phyloP scores from a whole-genome alignment of 169 alveolate genomes.

The Amoebophrya sp. region DNA sequence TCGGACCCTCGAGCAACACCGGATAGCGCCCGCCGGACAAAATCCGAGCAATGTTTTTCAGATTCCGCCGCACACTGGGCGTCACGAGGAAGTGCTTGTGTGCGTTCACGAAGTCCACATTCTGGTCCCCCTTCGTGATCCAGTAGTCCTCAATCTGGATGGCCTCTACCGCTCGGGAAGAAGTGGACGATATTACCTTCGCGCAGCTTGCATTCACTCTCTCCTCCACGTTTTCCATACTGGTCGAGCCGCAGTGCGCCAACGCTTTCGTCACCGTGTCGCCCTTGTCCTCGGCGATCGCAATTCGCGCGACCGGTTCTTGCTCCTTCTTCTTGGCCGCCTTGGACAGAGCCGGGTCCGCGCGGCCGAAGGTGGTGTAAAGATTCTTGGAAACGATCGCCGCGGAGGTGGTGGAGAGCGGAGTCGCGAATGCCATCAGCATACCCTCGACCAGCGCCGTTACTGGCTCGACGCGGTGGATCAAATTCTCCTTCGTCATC shows the following conservation, averaged over 20 bases:
- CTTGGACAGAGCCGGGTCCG: neutral
- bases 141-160: constrained; percentile 46
- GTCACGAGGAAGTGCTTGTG: constrained; percentile 56
- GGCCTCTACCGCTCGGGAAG: constrained; percentile 27
- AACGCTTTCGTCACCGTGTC: neutral
- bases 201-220: neutral
- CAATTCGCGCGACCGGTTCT: neutral
- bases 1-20: constrained; percentile 97
- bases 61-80: constrained; percentile 57
- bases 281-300: neutral
- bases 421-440: constrained; percentile 57
- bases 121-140: constrained; percentile 43
- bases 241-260: neutral
- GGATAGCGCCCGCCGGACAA: constrained; percentile 90
- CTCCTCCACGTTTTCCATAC: neutral
- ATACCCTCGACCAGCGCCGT: constrained; percentile 56
- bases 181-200: too few relatives aligned
- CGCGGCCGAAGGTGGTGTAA: neutral
- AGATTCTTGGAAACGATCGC: constrained; percentile 20
- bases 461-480: constrained; percentile 26
- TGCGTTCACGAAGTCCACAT: constrained; percentile 48
- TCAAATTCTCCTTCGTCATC: constrained; percentile 36
- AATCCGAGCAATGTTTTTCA: constrained; percentile 79
- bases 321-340: neutral
- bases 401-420: constrained; percentile 41